Percentiles rank a stretch among this genome's conserved stretches.
These are phyloP conservation scores for Choiromyces venosus DNA, from an alignment of 495 filamentous ascomycete genomes.

Conservation along the genomic window DNA sequence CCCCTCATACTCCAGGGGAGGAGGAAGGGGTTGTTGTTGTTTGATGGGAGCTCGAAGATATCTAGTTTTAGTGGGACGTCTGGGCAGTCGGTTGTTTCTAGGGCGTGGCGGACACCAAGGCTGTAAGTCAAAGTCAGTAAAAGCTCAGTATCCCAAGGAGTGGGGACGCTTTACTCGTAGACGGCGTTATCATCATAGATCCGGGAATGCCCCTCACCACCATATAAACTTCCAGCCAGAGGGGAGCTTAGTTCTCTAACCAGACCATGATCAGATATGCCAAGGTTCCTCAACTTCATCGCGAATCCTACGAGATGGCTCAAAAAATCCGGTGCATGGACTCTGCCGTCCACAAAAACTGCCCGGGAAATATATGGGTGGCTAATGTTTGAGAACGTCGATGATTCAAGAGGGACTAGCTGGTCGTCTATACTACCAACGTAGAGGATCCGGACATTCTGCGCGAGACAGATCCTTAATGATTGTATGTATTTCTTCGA, in stretches of 20 bases:
- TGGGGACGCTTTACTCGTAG: conserved; percentile 60
- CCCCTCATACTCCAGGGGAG: conserved; percentile 93
- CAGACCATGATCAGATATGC: conserved; percentile 84
- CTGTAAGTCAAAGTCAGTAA: conserved; percentile 45
- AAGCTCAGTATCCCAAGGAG: not conserved
- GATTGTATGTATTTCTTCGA: conserved; percentile 74
- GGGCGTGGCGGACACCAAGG: conserved; percentile 74
- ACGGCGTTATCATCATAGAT: conserved; percentile 88
- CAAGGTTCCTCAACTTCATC: conserved; percentile 86
- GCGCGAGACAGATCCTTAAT: conserved; percentile 62
- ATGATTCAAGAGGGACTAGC: conserved; percentile 87
- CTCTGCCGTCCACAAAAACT: conserved; percentile 87
- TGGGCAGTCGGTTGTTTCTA: conserved; percentile 69
- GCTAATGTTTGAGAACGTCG: conserved; percentile 70
- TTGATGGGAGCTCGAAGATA: conserved; percentile 49
- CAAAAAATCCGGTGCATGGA: conserved; percentile 90
- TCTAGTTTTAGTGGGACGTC: conserved; percentile 52
- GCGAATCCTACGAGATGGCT: conserved; percentile 89
- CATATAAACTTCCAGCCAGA: conserved; percentile 84
- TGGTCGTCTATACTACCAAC: conserved; percentile 95
- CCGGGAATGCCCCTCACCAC: conserved; percentile 86
- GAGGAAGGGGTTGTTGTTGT: conserved; percentile 70
- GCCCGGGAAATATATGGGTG: conserved; percentile 92
- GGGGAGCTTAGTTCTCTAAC: conserved; percentile 84
- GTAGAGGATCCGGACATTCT: conserved; percentile 76